These are phyloP conservation scores for Neurospora sp. DNA, from an alignment of 495 filamentous ascomycete species.

Conservation along the genomic window DNA sequence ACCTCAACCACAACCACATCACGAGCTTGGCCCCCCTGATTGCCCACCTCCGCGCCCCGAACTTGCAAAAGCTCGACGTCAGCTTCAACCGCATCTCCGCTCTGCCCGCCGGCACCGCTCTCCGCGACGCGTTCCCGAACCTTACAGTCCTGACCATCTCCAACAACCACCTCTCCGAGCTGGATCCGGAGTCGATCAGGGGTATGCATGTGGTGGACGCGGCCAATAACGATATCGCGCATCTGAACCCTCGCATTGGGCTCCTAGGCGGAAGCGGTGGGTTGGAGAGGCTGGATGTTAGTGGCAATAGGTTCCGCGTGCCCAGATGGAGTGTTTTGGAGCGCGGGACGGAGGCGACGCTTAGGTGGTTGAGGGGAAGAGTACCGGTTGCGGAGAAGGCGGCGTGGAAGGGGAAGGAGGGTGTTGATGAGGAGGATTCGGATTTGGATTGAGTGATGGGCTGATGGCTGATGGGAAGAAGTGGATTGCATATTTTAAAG, in stretches of 20 bases:
- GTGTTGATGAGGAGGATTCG: conserved; percentile 22
- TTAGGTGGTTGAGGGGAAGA: conserved; percentile 71
- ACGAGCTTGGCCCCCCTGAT: conserved; percentile 54
- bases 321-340: conserved; percentile 80
- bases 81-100: conserved; percentile 65
- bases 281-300: conserved; percentile 50
- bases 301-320: conserved; percentile 74
- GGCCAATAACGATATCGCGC: conserved; percentile 70
- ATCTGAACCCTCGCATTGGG: conserved; percentile 68
- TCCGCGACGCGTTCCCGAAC: conserved; percentile 49
- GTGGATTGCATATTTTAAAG: not conserved
- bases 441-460: conserved; percentile 20
- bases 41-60: conserved; percentile 55
- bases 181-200: conserved; percentile 62
- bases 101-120: conserved; percentile 46
- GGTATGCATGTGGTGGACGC: conserved; percentile 71
- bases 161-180: conserved; percentile 64
- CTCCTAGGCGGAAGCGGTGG: conserved; percentile 52
- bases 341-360: conserved; percentile 77
- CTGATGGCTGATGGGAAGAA: not conserved
- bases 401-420: conserved; percentile 33
- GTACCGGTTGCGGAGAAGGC: conserved; percentile 58
- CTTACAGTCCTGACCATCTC: conserved; percentile 57
- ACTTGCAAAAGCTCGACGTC: conserved; percentile 65
- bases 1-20: conserved; percentile 59